phyloP scores from a whole-genome alignment of 208 protist species.

The Wallacemonas sp. region DNA sequence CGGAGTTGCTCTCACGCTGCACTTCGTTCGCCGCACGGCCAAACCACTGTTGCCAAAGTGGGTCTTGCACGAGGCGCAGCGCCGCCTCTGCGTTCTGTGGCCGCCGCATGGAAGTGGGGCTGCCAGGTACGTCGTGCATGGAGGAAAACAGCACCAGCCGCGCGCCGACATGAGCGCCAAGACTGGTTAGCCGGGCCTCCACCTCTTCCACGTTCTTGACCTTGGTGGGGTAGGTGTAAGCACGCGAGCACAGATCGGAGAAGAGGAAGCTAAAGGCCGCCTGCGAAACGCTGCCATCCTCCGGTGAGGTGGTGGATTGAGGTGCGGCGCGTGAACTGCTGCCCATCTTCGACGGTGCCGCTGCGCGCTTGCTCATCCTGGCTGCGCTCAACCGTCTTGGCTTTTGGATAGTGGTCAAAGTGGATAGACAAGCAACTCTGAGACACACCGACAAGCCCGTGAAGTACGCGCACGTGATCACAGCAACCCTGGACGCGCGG shows the following conservation, averaged over 20 bases:
- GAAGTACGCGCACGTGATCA: too few relatives aligned
- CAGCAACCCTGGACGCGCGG: too few relatives aligned
- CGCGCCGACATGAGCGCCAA: conserved; percentile 67
- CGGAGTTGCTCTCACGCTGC: conserved; percentile 77
- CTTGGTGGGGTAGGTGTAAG: conserved; percentile 72
- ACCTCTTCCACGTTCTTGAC: conserved; percentile 76
- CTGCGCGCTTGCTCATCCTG: conserved; percentile 1
- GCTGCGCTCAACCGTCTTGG: background rate
- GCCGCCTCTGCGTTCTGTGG: conserved; percentile 64
- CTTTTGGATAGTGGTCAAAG: background rate
- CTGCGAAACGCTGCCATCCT: conserved; percentile 62
- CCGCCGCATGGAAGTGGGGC: conserved; percentile 41
- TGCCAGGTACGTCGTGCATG: conserved; percentile 31
- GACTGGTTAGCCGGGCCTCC: conserved; percentile 64
- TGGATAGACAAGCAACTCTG: too few relatives aligned
- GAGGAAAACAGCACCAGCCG: conserved; percentile 69
- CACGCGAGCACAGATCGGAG: conserved; percentile 76
- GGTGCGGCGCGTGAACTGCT: conserved; percentile 18
- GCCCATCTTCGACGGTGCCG: conserved; percentile 18
- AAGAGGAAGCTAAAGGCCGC: conserved; percentile 86
- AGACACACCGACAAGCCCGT: too few relatives aligned
- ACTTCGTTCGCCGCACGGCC: conserved; percentile 68
- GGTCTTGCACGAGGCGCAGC: conserved; percentile 67
- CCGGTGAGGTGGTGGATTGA: background rate
- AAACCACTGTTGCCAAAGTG: conserved; percentile 82